A percentile compares a stretch with the other conserved stretches of the same genome.
Evolutionary conservation across 441 rosid genomes (phyloP).

Genomic region (Erodium moschatum): DNA sequence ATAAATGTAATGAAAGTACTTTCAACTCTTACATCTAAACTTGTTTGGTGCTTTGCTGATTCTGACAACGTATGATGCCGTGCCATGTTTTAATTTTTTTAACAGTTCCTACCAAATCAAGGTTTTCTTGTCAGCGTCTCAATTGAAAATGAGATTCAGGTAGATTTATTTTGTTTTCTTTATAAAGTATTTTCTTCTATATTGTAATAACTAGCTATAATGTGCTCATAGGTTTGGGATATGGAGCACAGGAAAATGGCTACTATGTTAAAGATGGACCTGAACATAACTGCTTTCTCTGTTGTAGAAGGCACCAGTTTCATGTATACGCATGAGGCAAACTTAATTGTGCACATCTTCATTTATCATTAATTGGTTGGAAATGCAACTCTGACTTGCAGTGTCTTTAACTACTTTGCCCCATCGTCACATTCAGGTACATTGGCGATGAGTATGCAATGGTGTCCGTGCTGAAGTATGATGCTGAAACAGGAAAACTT

Average conservation of each 20-base stretch:
- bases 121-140: constrained; percentile 52
- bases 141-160: constrained; percentile 54
- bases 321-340: constrained; percentile 34
- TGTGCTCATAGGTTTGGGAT: constrained; percentile 53
- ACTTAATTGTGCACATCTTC: constrained; percentile 3
- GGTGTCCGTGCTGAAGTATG: constrained; percentile 46
- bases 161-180: constrained; percentile 25
- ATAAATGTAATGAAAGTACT: not conserved
- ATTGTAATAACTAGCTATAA: constrained; percentile 20
- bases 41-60: constrained; percentile 1
- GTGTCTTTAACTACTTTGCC: constrained; percentile 13
- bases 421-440: constrained; percentile 35
- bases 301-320: constrained; percentile 48
- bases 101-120: constrained; percentile 57
- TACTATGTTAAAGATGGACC: constrained; percentile 46
- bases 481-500: constrained; percentile 36
- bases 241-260: constrained; percentile 39
- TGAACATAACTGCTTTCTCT: constrained; percentile 57
- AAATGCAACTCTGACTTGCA: constrained; percentile 1
- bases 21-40: not conserved
- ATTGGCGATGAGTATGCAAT: constrained; percentile 56
- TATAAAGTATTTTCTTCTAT: constrained; percentile 11
- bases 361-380: constrained; percentile 12
- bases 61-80: not conserved
- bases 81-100: constrained; percentile 12